Evolutionary conservation across 306 rosid genomes (phyloP).

Genomic region (Datisca glomerata): DNA sequence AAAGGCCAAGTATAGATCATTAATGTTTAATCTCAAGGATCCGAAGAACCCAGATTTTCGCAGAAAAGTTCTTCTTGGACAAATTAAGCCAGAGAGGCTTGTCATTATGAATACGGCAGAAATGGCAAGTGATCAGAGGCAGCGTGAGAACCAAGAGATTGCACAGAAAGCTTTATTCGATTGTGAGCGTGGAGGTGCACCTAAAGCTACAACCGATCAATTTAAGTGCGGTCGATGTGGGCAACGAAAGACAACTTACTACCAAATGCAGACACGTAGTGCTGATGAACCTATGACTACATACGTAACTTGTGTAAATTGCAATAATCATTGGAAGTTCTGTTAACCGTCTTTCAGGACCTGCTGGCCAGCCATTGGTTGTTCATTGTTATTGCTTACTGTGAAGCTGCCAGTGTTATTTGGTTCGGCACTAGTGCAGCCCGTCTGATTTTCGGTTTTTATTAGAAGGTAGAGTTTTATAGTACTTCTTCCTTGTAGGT

Average conservation of each 20-base stretch:
- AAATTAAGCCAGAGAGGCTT: conserved; percentile 47
- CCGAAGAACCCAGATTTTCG: conserved; percentile 88
- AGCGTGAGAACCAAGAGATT: conserved; percentile 49
- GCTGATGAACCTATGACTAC: conserved; percentile 99
- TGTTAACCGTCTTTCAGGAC: conserved; percentile 34
- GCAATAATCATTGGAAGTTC: conserved; percentile 98
- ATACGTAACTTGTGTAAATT: conserved; percentile 75
- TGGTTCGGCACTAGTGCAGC: conserved; percentile 16
- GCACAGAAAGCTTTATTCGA: conserved; percentile 71
- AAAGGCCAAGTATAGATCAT: conserved; percentile 80
- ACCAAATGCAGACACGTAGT: conserved; percentile 99
- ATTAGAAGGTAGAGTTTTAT: conserved; percentile 11
- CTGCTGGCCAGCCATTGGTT: conserved; percentile 23
- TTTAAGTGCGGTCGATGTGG: conserved; percentile 90
- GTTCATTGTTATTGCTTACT: conserved; percentile 13
- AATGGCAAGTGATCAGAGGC: conserved; percentile 94
- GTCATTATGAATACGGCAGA: conserved; percentile 65
- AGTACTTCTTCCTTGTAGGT: conserved; percentile 4
- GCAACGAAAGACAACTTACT: conserved; percentile 78
- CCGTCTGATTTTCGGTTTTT: conserved; percentile 5
- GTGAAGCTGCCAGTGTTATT: conserved; percentile 18
- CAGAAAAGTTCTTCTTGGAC: conserved; percentile 79
- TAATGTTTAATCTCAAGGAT: conserved; percentile 89
- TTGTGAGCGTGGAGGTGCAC: conserved; percentile 59
- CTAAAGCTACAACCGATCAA: conserved; percentile 85